A percentile compares a stretch with the other conserved stretches of the same genome.
These are phyloP conservation scores for Solanum habrochaites DNA, from an alignment of 257 asterid genomes.

Conservation along the genomic window DNA sequence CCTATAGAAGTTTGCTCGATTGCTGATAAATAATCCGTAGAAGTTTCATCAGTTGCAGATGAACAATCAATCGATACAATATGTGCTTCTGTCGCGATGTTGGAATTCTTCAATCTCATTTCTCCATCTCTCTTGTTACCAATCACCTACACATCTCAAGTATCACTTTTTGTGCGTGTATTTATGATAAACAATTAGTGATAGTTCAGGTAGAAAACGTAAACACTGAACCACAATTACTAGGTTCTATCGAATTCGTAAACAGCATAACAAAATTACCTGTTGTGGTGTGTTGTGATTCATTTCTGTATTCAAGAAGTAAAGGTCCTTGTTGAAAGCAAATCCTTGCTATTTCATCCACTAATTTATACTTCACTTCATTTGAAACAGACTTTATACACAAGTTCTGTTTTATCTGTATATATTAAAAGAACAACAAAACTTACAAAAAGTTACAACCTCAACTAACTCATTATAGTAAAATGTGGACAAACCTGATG, in stretches of 20 bases:
- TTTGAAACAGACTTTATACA: conserved; percentile 27
- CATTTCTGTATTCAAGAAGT: conserved; percentile 46
- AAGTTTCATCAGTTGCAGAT: not conserved
- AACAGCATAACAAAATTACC: not conserved
- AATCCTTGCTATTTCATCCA: conserved; percentile 43
- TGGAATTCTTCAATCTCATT: not conserved
- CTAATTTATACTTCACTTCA: conserved; percentile 43
- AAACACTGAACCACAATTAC: too few species aligned
- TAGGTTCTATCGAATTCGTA: not conserved
- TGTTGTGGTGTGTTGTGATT: conserved; percentile 14
- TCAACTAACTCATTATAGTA: not conserved
- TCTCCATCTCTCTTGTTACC: too few species aligned
- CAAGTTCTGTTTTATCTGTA: conserved; percentile 46
- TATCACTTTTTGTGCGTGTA: too few species aligned
- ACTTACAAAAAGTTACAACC: not conserved
- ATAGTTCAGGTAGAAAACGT: not conserved
- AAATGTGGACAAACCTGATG: conserved; percentile 33
- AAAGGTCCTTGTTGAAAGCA: conserved; percentile 29
- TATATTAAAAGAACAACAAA: not conserved
- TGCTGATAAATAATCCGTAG: conserved; percentile 7
- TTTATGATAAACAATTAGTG: not conserved
- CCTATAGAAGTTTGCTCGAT: not conserved
- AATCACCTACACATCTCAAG: too few species aligned
- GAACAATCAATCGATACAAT: conserved; percentile 3
- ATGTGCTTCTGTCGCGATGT: not conserved